Conservation (phyloP, 495 filamentous ascomycete species). For the Hypoxylon lienhwacheense region DNA sequence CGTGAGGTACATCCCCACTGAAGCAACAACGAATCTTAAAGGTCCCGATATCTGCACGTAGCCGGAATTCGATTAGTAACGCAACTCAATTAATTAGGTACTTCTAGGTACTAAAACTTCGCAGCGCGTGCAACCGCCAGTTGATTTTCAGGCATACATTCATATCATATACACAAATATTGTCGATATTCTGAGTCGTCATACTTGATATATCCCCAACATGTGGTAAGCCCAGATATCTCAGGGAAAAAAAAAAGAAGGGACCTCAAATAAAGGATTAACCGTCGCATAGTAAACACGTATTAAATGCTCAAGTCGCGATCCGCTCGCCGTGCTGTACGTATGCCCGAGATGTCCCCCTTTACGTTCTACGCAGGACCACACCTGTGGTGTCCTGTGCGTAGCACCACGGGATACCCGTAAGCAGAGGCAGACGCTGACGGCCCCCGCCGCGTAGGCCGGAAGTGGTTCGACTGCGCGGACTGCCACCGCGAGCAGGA, state of each 20-base stretch:
- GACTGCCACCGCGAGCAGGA: slow-evolving; percentile 89
- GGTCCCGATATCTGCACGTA: neutral
- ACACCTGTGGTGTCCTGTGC: too few relatives aligned
- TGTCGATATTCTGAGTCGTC: neutral
- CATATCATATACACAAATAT: too few relatives aligned
- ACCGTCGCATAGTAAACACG: slow-evolving; percentile 69
- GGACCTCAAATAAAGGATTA: neutral
- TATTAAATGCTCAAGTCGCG: slow-evolving; percentile 96
- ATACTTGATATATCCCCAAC: neutral
- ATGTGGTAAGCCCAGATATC: slow-evolving; percentile 33
- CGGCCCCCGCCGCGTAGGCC: slow-evolving; percentile 57
- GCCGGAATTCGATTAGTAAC: slow-evolving; percentile 1
- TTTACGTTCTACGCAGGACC: too few relatives aligned
- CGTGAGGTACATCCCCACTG: neutral
- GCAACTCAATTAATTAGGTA: too few relatives aligned
- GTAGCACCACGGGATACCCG: too few relatives aligned
- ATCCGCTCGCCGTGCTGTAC: slow-evolving; percentile 94
- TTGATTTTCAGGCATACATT: too few relatives aligned
- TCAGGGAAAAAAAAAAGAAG: neutral
- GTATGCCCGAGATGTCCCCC: slow-evolving; percentile 36
- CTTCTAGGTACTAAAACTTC: too few relatives aligned
- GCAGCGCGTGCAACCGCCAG: neutral
- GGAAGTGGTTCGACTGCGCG: slow-evolving; percentile 98
- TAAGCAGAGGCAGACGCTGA: too few relatives aligned
- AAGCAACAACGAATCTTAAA: neutral